These are phyloP conservation scores for Chaetomium globosum DNA, from an alignment of 2,329 filamentous ascomycete species.

Conservation along the genomic window DNA sequence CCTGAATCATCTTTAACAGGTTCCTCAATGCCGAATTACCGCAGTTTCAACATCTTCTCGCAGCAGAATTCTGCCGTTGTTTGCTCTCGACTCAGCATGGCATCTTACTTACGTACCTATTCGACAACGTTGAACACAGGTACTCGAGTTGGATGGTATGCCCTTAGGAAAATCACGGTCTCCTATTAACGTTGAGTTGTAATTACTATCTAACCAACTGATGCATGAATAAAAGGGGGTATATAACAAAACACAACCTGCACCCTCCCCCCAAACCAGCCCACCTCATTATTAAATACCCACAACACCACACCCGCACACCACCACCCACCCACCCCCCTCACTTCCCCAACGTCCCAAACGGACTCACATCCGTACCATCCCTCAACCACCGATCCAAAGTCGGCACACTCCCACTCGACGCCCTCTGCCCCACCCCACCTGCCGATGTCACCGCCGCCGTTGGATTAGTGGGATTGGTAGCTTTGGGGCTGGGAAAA, in stretches of 20 bases:
- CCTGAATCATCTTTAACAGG: too few species aligned
- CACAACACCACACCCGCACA: background rate
- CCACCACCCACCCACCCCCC: background rate
- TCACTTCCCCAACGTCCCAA: conserved; percentile 38
- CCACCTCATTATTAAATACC: background rate
- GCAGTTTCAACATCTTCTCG: too few species aligned
- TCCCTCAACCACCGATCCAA: conserved; percentile 43
- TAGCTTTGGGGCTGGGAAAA: conserved; percentile 33
- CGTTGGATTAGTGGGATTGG: background rate
- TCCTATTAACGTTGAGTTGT: background rate
- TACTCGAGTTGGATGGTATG: too few species aligned
- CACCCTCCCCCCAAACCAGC: background rate
- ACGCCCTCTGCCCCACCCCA: background rate
- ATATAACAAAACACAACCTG: background rate
- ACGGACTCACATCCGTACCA: conserved; percentile 43
- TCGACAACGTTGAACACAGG: too few species aligned
- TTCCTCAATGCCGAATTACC: too few species aligned
- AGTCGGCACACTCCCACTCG: conserved; percentile 33
- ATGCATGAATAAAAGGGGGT: background rate
- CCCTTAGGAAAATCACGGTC: too few species aligned
- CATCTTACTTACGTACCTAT: too few species aligned
- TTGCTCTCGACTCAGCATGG: too few species aligned
- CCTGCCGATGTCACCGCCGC: conserved; percentile 7
- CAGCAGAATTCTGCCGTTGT: too few species aligned
- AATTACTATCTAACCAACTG: background rate